Base-by-base conservation (phyloP, 2,329 filamentous ascomycete genomes). In the Diaporthe sp. region DNA sequence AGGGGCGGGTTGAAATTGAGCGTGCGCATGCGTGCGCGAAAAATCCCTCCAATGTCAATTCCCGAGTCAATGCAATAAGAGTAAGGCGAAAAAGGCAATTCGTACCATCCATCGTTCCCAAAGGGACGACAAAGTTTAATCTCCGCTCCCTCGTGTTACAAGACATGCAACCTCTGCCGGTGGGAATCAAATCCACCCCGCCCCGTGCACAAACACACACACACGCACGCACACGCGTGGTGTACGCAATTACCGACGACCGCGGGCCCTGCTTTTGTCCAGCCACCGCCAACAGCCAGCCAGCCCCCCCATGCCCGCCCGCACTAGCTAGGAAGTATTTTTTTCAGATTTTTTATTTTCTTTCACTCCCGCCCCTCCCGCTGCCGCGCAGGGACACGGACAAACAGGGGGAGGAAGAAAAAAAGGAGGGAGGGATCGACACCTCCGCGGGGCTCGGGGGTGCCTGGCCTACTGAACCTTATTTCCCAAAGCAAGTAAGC, bases 81-180 rank as follows among this genome's bases (percentile, higher is more conserved):
- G 22, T 19, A 66, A 15, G 15, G 64, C n/a, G 30, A 9, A 9
- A 40, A 67, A 68, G 64, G 64, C 64, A 68, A 40, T 54, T 9
- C 47, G 47, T 54, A 28, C n/a, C 47, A 68, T 68, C 35, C 45
- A 50, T 38, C 61, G 22, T 28, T 33, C 47, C 15, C 47, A 19
- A 40, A 7, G 22, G 22, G 45, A 35, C 47, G n/a, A 28, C 47
- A 68, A 54, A 54, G 47, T 54, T 68, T 54, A 54, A 68, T 68
- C 45, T 68, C 47, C 64, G 47, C 64, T 68, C 47, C 30, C 47
- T 68, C 64, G 45, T 68, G 45, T 68, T 68, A 68, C 64, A 68
- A 45, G 64, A 54, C 47, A 40, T 68, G 64, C 64, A 28, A 68
- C 64, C 64, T 54, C 30, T 68, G n/a, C 64, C 47, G 47, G 64